Evolutionary conservation across 2,329 filamentous ascomycete genomes (phyloP).

Genomic region (Aspergillus sp.): DNA sequence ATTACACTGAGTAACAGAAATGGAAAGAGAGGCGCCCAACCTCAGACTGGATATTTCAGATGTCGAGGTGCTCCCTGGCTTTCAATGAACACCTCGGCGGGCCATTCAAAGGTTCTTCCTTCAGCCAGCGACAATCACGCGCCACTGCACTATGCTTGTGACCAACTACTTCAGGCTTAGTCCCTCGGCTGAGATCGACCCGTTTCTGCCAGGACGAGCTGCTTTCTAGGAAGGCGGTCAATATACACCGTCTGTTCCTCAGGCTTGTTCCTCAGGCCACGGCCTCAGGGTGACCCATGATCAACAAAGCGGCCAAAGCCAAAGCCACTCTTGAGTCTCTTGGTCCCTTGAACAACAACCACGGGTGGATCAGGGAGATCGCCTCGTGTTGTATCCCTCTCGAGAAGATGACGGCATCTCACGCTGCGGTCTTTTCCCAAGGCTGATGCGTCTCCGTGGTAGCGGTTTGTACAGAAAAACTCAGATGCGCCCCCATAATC

Average conservation of each 20-base stretch:
- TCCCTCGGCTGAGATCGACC: not conserved
- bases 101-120: not conserved
- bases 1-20: not conserved
- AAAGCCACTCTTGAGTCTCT: no score
- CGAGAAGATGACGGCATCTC: no score
- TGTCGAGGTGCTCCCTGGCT: not conserved
- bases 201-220: not conserved
- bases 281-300: no score
- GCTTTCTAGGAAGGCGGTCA: slow-evolving; percentile 13
- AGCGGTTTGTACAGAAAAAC: no score
- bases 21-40: not conserved
- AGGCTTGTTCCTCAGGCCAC: not conserved
- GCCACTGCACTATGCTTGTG: slow-evolving; percentile 4
- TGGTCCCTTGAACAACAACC: no score
- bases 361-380: no score
- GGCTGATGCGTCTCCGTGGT: no score
- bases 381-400: no score
- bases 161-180: slow-evolving; percentile 8
- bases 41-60: not conserved
- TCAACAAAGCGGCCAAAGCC: no score
- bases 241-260: not conserved
- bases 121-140: slow-evolving; percentile 8
- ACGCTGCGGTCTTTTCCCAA: no score
- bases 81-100: not conserved
- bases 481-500: no score